Evolutionary conservation across 139 green algal genomes (phyloP).

Genomic region (Picochlorum sp.): DNA sequence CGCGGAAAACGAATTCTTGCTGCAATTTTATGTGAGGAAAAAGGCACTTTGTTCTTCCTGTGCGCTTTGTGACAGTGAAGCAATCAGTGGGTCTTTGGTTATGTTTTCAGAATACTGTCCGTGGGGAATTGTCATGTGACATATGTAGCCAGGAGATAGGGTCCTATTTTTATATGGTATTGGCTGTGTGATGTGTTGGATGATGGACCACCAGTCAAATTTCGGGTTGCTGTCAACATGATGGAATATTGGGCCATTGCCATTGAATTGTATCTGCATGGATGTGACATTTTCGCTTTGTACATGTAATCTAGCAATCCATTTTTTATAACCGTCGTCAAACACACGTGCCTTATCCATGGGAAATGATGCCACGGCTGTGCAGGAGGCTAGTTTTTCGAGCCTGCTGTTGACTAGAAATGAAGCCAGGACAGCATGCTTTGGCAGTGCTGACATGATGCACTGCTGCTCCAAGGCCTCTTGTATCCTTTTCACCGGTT

Average conservation of each 20-base stretch:
- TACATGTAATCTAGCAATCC: not conserved
- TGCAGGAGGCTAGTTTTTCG: not conserved
- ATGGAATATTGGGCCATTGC: not conserved
- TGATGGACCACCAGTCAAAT: conserved; percentile 8
- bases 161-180: not conserved
- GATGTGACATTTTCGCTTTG: not conserved
- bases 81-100: not conserved
- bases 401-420: not conserved
- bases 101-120: too few species aligned
- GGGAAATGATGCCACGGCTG: conserved; percentile 1
- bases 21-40: conserved; percentile 71
- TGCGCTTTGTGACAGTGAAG: not conserved
- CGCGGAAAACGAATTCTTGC: conserved; percentile 76
- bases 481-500: too few species aligned
- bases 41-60: not conserved
- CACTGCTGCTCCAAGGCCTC: not conserved
- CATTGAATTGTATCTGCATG: conserved; percentile 5
- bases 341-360: not conserved
- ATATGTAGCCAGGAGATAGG: too few species aligned
- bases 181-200: not conserved
- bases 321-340: too few species aligned
- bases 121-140: too few species aligned
- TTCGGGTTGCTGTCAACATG: not conserved
- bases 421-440: not conserved
- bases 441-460: not conserved